These are phyloP conservation scores for Phoma sp. DNA, from an alignment of 2,329 filamentous ascomycete genomes.

Conservation along the genomic window DNA sequence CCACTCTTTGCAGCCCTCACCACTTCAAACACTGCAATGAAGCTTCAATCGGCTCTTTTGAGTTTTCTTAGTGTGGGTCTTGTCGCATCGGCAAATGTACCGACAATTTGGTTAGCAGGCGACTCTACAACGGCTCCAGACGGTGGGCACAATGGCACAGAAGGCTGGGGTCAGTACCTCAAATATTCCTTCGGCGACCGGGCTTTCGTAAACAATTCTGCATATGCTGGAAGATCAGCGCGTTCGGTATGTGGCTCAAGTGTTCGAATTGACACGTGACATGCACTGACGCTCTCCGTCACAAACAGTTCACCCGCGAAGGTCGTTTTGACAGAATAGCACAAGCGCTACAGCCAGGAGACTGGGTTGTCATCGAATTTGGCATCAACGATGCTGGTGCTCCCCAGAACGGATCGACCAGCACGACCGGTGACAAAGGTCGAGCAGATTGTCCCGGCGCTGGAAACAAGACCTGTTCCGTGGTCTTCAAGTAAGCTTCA, in stretches of 20 bases:
- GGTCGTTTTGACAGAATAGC: constrained; percentile 66
- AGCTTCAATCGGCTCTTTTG: background rate
- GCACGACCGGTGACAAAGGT: constrained; percentile 62
- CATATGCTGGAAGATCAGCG: constrained; percentile 69
- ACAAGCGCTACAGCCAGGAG: constrained; percentile 58
- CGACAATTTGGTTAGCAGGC: constrained; percentile 54
- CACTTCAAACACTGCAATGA: background rate
- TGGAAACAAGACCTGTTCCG: constrained; percentile 59
- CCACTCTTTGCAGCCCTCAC: too few relatives aligned
- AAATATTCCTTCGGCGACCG: constrained; percentile 56
- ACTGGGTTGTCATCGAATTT: constrained; percentile 72
- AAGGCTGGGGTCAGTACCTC: constrained; percentile 66
- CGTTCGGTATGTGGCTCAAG: constrained; percentile 52
- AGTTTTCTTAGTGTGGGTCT: background rate
- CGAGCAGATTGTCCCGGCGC: constrained; percentile 63
- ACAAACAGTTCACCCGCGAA: constrained; percentile 61
- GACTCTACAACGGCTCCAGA: constrained; percentile 65
- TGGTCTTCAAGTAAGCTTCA: constrained; percentile 47
- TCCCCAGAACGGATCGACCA: constrained; percentile 57
- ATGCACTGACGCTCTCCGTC: too few relatives aligned
- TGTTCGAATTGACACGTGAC: too few relatives aligned
- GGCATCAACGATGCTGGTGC: constrained; percentile 66
- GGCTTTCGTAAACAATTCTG: constrained; percentile 62
- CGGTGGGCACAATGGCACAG: constrained; percentile 47
- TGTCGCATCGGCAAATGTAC: background rate